These are phyloP conservation scores for Talaromyces sp. DNA, from an alignment of 2,329 filamentous ascomycete genomes.

Conservation along the genomic window DNA sequence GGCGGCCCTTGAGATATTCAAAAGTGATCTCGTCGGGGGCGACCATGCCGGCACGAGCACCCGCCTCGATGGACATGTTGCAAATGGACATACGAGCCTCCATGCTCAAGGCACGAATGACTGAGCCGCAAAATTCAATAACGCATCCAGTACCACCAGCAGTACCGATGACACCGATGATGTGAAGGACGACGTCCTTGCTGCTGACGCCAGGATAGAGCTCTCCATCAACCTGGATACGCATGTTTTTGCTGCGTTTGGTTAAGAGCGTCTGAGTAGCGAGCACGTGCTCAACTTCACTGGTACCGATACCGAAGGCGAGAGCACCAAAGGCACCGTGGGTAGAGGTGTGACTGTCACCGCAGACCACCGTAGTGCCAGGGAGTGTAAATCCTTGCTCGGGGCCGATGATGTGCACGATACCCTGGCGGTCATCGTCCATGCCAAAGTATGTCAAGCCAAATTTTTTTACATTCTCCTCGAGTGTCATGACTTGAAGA, in stretches of 20 bases:
- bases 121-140: slow-evolving; percentile 95
- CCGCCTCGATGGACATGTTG: slow-evolving; percentile 98
- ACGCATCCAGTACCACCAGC: slow-evolving; percentile 91
- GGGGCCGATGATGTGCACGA: slow-evolving; percentile 96
- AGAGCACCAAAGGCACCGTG: slow-evolving; percentile 94
- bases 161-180: slow-evolving; percentile 90
- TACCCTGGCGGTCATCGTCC: slow-evolving; percentile 93
- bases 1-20: slow-evolving; percentile 88
- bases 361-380: slow-evolving; percentile 93
- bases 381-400: slow-evolving; percentile 98
- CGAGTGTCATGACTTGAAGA: slow-evolving; percentile 89
- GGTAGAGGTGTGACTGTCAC: slow-evolving; percentile 96
- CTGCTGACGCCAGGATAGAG: slow-evolving; percentile 87
- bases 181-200: slow-evolving; percentile 91
- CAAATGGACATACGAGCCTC: slow-evolving; percentile 99
- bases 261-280: slow-evolving; percentile 95
- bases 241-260: slow-evolving; percentile 97
- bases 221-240: slow-evolving; percentile 88
- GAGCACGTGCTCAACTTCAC: slow-evolving; percentile 96
- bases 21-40: slow-evolving; percentile 93
- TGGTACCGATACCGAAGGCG: slow-evolving; percentile 95
- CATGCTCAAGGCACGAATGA: slow-evolving; percentile 85
- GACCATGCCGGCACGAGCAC: slow-evolving; percentile 93
- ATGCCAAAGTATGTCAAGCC: slow-evolving; percentile 96
- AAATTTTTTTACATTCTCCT: slow-evolving; percentile 96